Evolutionary conservation across 1,284 basidiomycete genomes (phyloP).

Genomic region (Cryptococcus sp.): DNA sequence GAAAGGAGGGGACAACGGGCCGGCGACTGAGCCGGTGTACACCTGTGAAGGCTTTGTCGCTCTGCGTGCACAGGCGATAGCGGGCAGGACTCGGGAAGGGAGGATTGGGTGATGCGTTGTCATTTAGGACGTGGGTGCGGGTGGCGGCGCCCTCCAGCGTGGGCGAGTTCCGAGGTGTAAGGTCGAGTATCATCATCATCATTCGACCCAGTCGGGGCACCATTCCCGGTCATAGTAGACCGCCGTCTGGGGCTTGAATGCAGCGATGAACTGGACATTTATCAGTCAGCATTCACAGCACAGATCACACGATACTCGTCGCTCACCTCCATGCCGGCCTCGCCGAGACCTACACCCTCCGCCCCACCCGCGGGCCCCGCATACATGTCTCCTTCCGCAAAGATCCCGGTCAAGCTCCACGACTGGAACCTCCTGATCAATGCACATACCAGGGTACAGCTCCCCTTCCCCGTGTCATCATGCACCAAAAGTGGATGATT

Average conservation of each 20-base stretch:
- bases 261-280: conserved; percentile 41
- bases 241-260: conserved; percentile 37
- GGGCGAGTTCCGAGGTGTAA: neutral
- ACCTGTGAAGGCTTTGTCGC: no score
- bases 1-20: no score
- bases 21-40: no score
- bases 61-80: no score
- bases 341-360: conserved; percentile 44
- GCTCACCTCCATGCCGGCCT: conserved; percentile 42
- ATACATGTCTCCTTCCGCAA: conserved; percentile 47
- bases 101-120: no score
- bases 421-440: conserved; percentile 40
- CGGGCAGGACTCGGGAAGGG: no score
- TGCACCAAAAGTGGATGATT: conserved; percentile 46
- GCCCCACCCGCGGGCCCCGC: conserved; percentile 47
- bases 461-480: conserved; percentile 47
- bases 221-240: conserved; percentile 25
- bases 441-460: conserved; percentile 36
- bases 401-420: conserved; percentile 44
- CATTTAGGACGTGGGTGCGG: no score
- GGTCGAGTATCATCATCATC: neutral
- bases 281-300: neutral
- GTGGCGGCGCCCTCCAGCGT: no score
- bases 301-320: neutral
- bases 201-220: conserved; percentile 36